These are phyloP conservation scores for Purshia tridentata DNA, from an alignment of 306 rosid species.

Conservation along the genomic window DNA sequence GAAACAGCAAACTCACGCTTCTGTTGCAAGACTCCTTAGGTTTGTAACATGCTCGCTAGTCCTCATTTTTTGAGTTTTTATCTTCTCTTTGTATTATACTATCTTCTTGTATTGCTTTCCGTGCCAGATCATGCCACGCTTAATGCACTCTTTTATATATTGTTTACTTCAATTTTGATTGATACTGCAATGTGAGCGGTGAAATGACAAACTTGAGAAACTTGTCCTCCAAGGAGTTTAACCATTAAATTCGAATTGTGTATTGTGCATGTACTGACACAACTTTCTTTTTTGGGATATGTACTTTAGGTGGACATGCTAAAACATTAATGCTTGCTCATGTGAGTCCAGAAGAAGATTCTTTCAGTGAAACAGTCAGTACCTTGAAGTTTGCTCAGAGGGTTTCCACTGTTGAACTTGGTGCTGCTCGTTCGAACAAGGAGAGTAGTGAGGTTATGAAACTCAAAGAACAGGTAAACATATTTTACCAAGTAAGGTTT, in stretches of 20 bases:
- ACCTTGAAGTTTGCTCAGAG: conserved; percentile 91
- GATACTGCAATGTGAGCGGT: not conserved
- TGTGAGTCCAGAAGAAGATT: conserved; percentile 87
- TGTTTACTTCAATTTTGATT: not conserved
- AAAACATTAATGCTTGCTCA: conserved; percentile 97
- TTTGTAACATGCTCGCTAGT: conserved; percentile 6
- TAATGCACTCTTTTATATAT: not conserved
- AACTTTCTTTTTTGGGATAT: conserved; percentile 26
- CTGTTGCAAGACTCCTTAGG: conserved; percentile 94
- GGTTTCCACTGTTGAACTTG: conserved; percentile 87
- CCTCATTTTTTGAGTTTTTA: not conserved
- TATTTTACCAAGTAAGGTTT: conserved; percentile 10
- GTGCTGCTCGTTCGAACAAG: conserved; percentile 72
- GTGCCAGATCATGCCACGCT: not conserved
- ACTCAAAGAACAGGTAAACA: conserved; percentile 75
- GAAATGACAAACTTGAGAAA: not conserved
- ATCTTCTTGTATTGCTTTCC: not conserved
- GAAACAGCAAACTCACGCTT: conserved; percentile 97
- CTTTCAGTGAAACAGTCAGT: conserved; percentile 77
- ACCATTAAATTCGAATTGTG: not conserved
- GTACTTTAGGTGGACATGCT: conserved; percentile 79
- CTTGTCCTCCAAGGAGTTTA: not conserved
- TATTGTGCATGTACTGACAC: not conserved
- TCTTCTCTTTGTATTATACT: not conserved
- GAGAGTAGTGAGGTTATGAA: conserved; percentile 77